Conservation (phyloP, 2,329 filamentous ascomycete genomes). For the Cryoendolithus antarcticus region DNA sequence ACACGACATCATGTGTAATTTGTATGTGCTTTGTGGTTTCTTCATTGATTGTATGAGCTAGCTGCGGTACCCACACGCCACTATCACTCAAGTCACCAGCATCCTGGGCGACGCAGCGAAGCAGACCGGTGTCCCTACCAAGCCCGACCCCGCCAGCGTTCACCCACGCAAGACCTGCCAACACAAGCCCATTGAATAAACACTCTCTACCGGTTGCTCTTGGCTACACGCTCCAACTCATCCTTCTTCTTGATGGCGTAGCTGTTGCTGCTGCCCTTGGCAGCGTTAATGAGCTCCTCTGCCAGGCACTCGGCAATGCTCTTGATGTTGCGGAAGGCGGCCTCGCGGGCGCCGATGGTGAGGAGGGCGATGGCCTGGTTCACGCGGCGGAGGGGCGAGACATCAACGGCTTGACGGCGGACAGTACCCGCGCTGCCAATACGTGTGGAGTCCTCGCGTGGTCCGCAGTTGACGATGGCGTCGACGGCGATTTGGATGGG, state of each 20-base stretch:
- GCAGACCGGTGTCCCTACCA: no score
- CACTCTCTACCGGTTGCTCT: constrained; percentile 93
- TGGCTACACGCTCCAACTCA: constrained; percentile 99
- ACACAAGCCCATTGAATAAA: constrained; percentile 9
- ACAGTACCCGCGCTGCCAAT: constrained; percentile 99
- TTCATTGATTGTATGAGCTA: no score
- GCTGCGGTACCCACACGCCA: no score
- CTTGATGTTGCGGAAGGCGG: constrained; percentile 99
- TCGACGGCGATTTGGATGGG: constrained; percentile 99
- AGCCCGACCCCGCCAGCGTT: no score
- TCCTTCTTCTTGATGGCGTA: constrained; percentile 99
- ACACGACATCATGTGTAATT: no score
- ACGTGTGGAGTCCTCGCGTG: constrained; percentile 99
- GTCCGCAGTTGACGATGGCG: constrained; percentile 99
- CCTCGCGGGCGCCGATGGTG: constrained; percentile 97
- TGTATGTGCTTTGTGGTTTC: no score
- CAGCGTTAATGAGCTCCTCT: constrained; percentile 99
- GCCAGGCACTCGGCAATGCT: constrained; percentile 98
- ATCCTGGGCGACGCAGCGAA: no score
- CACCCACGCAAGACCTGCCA: not conserved
- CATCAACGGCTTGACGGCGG: constrained; percentile 99
- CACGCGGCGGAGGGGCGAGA: constrained; percentile 96
- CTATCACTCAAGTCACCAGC: no score
- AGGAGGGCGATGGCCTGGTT: constrained; percentile 99
- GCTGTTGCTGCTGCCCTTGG: constrained; percentile 99